Percentiles rank a stretch among this genome's conserved stretches.
Evolutionary conservation across 306 rosid species (phyloP).

Genomic region (Fagus sylvatica): DNA sequence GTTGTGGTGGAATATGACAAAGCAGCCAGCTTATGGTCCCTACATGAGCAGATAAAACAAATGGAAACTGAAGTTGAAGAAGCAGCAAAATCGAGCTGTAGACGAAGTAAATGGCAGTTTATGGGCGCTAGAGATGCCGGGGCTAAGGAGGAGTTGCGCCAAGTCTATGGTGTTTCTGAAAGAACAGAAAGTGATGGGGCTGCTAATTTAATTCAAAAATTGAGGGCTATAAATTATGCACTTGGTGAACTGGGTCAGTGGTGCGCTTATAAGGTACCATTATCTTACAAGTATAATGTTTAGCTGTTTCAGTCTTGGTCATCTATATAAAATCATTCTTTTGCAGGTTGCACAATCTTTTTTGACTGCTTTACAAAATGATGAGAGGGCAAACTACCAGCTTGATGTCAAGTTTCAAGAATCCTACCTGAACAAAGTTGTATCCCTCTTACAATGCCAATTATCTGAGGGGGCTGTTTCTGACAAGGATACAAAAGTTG

Average conservation of each 20-base stretch:
- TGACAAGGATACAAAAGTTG: constrained; percentile 54
- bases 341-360: constrained; percentile 90
- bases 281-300: constrained; percentile 18
- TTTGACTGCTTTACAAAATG: constrained; percentile 94
- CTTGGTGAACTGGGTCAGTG: constrained; percentile 98
- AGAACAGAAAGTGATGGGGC: constrained; percentile 99
- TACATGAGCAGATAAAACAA: constrained; percentile 93
- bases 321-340: constrained; percentile 26
- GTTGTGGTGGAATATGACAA: constrained; percentile 88
- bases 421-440: constrained; percentile 74
- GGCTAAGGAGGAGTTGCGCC: constrained; percentile 92
- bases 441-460: constrained; percentile 82
- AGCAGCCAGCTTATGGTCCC: constrained; percentile 90
- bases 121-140: constrained; percentile 99
- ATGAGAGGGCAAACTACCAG: constrained; percentile 97
- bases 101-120: constrained; percentile 99
- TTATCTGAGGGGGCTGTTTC: constrained; percentile 90
- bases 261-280: constrained; percentile 87
- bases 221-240: constrained; percentile 98
- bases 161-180: constrained; percentile 98
- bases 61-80: constrained; percentile 98
- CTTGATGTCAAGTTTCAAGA: constrained; percentile 99
- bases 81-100: constrained; percentile 90
- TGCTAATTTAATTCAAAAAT: constrained; percentile 87
- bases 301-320: constrained; percentile 15